These are phyloP conservation scores for Circinella umbellata DNA, from an alignment of 371 early-diverging fungal genomes.

Conservation along the genomic window DNA sequence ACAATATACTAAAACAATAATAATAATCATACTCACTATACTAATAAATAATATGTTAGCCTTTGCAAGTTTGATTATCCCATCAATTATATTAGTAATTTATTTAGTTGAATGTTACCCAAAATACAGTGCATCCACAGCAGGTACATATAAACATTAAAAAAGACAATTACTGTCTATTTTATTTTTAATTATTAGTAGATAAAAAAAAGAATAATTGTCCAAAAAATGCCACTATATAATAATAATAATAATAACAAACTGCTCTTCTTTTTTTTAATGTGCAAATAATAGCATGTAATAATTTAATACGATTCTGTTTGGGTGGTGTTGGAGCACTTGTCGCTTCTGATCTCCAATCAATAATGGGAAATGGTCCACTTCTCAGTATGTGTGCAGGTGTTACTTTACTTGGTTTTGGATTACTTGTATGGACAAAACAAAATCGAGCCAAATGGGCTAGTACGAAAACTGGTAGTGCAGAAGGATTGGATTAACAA, in stretches of 20 bases:
- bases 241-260: neutral
- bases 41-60: conserved; percentile 20
- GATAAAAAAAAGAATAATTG: neutral
- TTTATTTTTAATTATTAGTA: too few species aligned
- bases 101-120: conserved; percentile 50
- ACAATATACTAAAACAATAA: neutral
- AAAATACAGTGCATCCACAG: conserved; percentile 38
- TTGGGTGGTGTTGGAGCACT: conserved; percentile 45
- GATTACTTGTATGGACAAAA: neutral
- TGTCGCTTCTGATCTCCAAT: conserved; percentile 33
- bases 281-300: conserved; percentile 33
- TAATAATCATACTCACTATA: too few species aligned
- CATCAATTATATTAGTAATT: conserved; percentile 34
- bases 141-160: neutral
- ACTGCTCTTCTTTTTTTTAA: too few species aligned
- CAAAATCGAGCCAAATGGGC: conserved; percentile 1
- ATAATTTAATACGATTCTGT: conserved; percentile 40
- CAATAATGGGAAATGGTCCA: conserved; percentile 32
- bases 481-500: too few species aligned
- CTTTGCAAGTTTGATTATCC: conserved; percentile 37
- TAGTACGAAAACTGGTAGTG: neutral
- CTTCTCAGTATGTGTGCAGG: neutral
- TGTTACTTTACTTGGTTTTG: neutral
- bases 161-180: neutral
- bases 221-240: neutral